These are phyloP conservation scores for Cryphonectria naterciae DNA, from an alignment of 2,329 filamentous ascomycete genomes.

Conservation along the genomic window DNA sequence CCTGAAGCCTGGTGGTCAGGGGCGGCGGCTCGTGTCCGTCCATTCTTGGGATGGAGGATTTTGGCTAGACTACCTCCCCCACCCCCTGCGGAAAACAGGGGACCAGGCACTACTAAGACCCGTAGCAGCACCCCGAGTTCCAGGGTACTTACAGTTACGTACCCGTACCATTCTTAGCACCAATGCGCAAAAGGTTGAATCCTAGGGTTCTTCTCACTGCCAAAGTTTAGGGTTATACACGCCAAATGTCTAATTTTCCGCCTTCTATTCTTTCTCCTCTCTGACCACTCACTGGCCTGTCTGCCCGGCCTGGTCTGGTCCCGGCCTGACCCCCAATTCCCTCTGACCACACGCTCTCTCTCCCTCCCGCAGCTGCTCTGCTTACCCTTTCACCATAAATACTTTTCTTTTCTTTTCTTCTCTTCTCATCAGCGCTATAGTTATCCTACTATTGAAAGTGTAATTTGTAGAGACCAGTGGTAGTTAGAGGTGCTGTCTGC, in stretches of 20 bases:
- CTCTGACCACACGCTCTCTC: neutral
- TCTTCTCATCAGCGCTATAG: neutral
- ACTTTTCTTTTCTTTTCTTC: neutral
- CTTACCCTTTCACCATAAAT: neutral
- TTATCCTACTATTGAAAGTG: neutral
- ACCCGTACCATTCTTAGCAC: too few relatives aligned
- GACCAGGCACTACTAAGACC: too few relatives aligned
- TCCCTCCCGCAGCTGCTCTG: neutral
- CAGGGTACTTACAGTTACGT: too few relatives aligned
- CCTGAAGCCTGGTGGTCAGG: slow-evolving; percentile 4
- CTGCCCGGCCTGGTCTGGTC: neutral
- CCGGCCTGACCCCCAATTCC: neutral
- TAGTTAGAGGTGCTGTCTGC: too few relatives aligned
- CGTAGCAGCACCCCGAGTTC: too few relatives aligned
- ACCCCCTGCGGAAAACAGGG: neutral
- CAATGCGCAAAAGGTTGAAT: neutral
- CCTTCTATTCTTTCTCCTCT: neutral
- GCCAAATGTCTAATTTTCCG: neutral
- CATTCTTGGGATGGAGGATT: neutral
- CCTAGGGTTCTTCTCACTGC: neutral
- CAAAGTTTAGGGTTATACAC: too few relatives aligned
- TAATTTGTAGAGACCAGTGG: neutral
- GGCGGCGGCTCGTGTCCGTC: slow-evolving; percentile 21
- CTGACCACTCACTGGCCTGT: neutral
- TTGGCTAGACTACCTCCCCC: neutral